A percentile compares a stretch with the other conserved stretches of the same genome.
These are phyloP conservation scores for Aquilaria agallochum DNA, from an alignment of 441 rosid genomes.

Conservation along the genomic window DNA sequence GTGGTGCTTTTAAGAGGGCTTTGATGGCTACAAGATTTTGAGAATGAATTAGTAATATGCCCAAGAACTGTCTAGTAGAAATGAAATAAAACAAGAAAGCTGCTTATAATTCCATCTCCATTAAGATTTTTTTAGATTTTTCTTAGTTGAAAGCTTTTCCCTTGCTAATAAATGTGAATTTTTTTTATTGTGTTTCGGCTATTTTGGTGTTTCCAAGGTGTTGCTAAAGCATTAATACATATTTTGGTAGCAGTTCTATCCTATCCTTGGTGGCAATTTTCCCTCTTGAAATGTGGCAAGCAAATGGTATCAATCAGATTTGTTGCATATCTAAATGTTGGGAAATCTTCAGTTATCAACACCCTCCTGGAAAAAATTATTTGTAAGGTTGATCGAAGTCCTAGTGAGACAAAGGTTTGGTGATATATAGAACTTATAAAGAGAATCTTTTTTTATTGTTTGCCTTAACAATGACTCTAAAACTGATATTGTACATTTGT, in stretches of 20 bases:
- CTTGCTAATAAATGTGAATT: no score
- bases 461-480: conserved; percentile 86
- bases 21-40: no score
- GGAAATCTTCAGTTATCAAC: conserved; percentile 95
- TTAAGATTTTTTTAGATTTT: no score
- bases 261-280: conserved; percentile 86
- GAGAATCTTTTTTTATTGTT: conserved; percentile 83
- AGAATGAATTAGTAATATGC: no score
- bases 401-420: conserved; percentile 98
- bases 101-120: no score
- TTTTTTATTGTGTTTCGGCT: no score
- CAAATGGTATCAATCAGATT: conserved; percentile 97
- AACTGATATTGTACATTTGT: conserved; percentile 65
- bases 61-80: no score
- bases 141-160: no score
- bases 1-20: no score
- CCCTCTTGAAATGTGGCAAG: conserved; percentile 89
- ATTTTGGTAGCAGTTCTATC: conserved; percentile 42
- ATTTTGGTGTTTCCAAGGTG: no score
- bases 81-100: no score
- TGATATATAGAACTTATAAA: conserved; percentile 90
- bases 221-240: no score
- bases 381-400: conserved; percentile 98
- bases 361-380: conserved; percentile 91
- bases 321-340: conserved; percentile 95